Conservation (phyloP, 768 basidiomycete species). For the Floccularia luteovirens region DNA sequence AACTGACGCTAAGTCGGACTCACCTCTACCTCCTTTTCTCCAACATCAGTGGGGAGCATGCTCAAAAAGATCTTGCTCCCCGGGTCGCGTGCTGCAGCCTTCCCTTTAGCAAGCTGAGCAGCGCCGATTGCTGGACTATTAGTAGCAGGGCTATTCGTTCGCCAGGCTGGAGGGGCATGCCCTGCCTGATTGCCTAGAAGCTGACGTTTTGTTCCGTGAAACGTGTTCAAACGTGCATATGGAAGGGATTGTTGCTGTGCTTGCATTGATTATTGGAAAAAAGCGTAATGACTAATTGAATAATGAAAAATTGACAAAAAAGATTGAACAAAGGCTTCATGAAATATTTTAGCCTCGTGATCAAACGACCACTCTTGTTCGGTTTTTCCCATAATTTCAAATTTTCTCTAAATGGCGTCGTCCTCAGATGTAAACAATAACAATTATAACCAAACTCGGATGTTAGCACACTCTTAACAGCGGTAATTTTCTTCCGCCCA, state of each 20-base stretch:
- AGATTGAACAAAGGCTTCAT: too few species aligned
- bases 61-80: constrained; percentile 68
- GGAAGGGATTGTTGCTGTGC: background rate
- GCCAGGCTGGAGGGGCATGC: constrained; percentile 57
- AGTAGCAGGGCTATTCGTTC: constrained; percentile 16
- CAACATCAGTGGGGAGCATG: constrained; percentile 60
- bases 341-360: too few species aligned
- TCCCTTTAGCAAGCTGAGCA: constrained; percentile 19
- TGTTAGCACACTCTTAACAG: too few species aligned
- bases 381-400: too few species aligned
- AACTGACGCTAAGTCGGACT: constrained; percentile 9
- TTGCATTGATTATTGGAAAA: background rate
- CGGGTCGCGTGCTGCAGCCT: constrained; percentile 17
- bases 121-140: constrained; percentile 5
- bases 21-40: constrained; percentile 63
- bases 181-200: constrained; percentile 53
- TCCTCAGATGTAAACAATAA: too few species aligned
- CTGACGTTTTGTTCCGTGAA: constrained; percentile 46
- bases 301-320: background rate
- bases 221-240: constrained; percentile 30
- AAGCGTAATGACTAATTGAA: background rate
- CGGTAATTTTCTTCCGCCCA: too few species aligned
- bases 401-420: too few species aligned
- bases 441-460: too few species aligned
- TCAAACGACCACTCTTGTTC: too few species aligned